A percentile compares a stretch with the other conserved stretches of the same genome.
phyloP scores from a whole-genome alignment of 345 rosid species.

The Euphorbia tirucalli region DNA sequence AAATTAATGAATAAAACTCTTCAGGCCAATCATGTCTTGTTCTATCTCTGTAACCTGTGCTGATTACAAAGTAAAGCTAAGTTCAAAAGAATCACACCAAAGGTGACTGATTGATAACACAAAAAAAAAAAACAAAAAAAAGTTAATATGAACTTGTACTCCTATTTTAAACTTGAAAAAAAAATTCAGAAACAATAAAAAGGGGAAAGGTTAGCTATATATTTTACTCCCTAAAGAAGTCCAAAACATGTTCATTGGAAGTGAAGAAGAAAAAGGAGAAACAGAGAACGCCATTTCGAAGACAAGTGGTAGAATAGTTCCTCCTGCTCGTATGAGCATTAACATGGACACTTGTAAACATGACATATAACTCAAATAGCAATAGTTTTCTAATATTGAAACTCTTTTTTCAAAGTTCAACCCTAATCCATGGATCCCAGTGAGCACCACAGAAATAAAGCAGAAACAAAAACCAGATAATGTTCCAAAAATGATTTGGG shows the following conservation, averaged over 20 bases:
- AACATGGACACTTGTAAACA: background rate
- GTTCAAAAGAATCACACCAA: too few relatives aligned
- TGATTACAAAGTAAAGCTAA: too few relatives aligned
- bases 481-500: too few relatives aligned
- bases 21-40: background rate
- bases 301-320: background rate
- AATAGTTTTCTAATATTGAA: background rate
- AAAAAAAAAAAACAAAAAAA: too few relatives aligned
- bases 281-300: background rate
- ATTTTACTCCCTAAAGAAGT: too few relatives aligned
- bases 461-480: background rate
- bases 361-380: background rate
- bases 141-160: too few relatives aligned
- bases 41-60: background rate
- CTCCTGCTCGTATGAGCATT: background rate
- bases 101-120: too few relatives aligned
- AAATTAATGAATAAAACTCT: conserved; percentile 10
- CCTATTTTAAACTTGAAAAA: too few relatives aligned
- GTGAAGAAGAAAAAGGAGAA: background rate
- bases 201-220: too few relatives aligned
- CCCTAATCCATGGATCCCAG: background rate
- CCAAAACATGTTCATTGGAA: background rate
- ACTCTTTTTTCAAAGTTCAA: background rate
- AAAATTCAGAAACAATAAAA: too few relatives aligned
- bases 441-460: background rate